phyloP scores from a whole-genome alignment of 352 stramenopile genomes.

The Globisporangium mamillatum region DNA sequence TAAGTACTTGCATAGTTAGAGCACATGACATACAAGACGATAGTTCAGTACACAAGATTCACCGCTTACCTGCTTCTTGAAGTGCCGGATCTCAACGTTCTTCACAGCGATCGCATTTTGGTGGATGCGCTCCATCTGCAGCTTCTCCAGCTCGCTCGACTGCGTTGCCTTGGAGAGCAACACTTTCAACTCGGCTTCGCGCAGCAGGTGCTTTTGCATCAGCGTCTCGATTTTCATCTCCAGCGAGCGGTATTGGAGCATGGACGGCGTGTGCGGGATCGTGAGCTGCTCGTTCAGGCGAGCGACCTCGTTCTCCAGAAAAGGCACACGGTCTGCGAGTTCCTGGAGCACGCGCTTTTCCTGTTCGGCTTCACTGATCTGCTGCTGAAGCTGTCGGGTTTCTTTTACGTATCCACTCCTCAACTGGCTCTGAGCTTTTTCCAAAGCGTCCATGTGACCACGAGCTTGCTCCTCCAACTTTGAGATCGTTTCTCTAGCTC shows the following conservation, averaged over 20 bases:
- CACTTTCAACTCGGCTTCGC: slow-evolving; percentile 71
- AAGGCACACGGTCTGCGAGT: slow-evolving; percentile 30
- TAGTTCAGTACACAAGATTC: background rate
- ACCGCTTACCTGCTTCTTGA: slow-evolving; percentile 52
- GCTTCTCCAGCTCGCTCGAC: slow-evolving; percentile 67
- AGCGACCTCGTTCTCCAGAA: slow-evolving; percentile 56
- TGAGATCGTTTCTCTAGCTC: slow-evolving; percentile 19
- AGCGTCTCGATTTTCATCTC: slow-evolving; percentile 76
- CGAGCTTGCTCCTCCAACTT: slow-evolving; percentile 28
- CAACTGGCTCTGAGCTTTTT: slow-evolving; percentile 30
- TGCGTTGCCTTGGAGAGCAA: slow-evolving; percentile 62
- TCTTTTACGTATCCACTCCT: slow-evolving; percentile 22
- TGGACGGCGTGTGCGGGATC: slow-evolving; percentile 71
- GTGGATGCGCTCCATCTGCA: slow-evolving; percentile 53
- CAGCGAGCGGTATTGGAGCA: slow-evolving; percentile 74
- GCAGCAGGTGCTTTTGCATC: slow-evolving; percentile 68
- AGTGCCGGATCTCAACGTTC: slow-evolving; percentile 74
- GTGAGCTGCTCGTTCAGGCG: slow-evolving; percentile 37
- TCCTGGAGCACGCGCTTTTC: slow-evolving; percentile 30
- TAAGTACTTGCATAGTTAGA: no score
- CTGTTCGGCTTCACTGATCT: slow-evolving; percentile 22
- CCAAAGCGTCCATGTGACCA: slow-evolving; percentile 20
- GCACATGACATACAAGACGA: background rate
- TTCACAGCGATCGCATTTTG: slow-evolving; percentile 61
- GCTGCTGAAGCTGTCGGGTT: slow-evolving; percentile 35